Evolutionary conservation across 2,329 filamentous ascomycete genomes (phyloP).

Genomic region (Mycosphaerelloides madeirae): DNA sequence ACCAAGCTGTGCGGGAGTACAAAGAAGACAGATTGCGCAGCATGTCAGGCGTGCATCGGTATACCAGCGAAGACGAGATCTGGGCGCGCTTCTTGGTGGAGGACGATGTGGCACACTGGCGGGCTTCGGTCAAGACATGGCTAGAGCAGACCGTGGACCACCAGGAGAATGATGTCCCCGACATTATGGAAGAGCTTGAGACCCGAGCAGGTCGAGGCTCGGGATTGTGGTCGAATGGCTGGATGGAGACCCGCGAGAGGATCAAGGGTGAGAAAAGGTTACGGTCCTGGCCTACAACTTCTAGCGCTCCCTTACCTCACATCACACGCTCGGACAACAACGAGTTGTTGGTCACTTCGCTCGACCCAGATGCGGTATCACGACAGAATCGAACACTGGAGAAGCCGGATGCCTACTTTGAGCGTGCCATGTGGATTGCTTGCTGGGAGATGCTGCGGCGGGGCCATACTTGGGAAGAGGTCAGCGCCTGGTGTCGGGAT

Average conservation of each 20-base stretch:
- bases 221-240: conserved; percentile 79
- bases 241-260: conserved; percentile 83
- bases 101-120: conserved; percentile 70
- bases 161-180: conserved; percentile 66
- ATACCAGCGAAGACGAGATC: conserved; percentile 57
- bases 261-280: conserved; percentile 88
- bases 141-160: conserved; percentile 70
- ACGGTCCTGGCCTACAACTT: conserved; percentile 45
- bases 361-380: conserved; percentile 86
- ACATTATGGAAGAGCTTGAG: conserved; percentile 65
- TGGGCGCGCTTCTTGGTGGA: conserved; percentile 71
- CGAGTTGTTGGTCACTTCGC: conserved; percentile 70
- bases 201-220: conserved; percentile 64
- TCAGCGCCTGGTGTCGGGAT: conserved; percentile 81
- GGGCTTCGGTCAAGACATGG: conserved; percentile 78
- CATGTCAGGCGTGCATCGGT: conserved; percentile 38
- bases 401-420: conserved; percentile 79
- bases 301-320: conserved; percentile 51
- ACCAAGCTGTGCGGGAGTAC: conserved; percentile 28
- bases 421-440: conserved; percentile 86
- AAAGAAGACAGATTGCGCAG: conserved; percentile 32
- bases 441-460: conserved; percentile 88
- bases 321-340: conserved; percentile 46
- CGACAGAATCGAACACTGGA: conserved; percentile 74
- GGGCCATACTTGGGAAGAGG: conserved; percentile 67